phyloP scores from a whole-genome alignment of 352 stramenopile species.

The Blastocystis sp. region DNA sequence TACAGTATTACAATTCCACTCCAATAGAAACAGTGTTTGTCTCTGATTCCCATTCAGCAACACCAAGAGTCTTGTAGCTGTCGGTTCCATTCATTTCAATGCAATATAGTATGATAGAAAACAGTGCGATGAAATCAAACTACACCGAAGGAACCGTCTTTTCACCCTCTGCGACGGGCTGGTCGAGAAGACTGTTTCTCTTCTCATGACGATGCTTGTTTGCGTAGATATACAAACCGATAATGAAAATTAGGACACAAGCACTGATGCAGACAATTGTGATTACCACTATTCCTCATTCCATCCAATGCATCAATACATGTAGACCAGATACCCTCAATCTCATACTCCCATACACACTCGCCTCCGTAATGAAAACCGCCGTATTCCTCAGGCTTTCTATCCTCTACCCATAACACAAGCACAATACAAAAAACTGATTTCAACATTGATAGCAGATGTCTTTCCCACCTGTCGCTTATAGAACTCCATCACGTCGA shows the following conservation, averaged over 20 bases:
- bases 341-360: constrained; percentile 65
- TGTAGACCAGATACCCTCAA: constrained; percentile 46
- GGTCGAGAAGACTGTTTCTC: not conserved
- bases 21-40: too few relatives aligned
- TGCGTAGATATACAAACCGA: constrained; percentile 58
- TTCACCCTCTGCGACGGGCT: not conserved
- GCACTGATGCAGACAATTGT: not conserved
- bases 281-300: not conserved
- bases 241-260: constrained; percentile 46
- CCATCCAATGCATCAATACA: not conserved
- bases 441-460: too few relatives aligned
- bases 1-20: too few relatives aligned
- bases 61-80: too few relatives aligned
- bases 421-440: not conserved
- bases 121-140: not conserved
- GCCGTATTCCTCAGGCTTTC: constrained; percentile 7
- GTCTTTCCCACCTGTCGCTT: not conserved
- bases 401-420: not conserved
- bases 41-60: too few relatives aligned
- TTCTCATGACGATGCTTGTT: constrained; percentile 64
- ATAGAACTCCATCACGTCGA: constrained; percentile 3
- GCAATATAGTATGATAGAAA: too few relatives aligned
- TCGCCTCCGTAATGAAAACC: not conserved
- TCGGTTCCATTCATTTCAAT: too few relatives aligned
- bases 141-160: not conserved